Evolutionary conservation across 257 asterid genomes (phyloP).

Genomic region (Forsythia suspensa): DNA sequence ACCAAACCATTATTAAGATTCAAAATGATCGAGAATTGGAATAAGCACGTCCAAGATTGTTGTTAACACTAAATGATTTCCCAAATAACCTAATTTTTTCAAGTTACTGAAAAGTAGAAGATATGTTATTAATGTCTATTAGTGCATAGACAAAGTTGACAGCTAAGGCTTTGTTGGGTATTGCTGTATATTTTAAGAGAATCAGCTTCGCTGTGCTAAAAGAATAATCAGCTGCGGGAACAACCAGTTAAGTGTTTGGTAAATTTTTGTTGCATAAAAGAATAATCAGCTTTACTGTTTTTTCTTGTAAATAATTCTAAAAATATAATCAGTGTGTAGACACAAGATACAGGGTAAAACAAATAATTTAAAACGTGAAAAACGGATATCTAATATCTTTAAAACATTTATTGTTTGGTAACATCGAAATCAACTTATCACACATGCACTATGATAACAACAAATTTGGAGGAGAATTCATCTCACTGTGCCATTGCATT

Average conservation of each 20-base stretch:
- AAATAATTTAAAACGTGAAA: conserved; percentile 6
- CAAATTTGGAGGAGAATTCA: conserved; percentile 22
- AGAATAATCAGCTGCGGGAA: too few species aligned
- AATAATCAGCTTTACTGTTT: not conserved
- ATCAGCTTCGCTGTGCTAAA: too few species aligned
- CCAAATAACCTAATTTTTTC: not conserved
- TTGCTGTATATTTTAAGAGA: too few species aligned
- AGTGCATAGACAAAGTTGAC: conserved; percentile 1
- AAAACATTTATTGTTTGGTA: not conserved
- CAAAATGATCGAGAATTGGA: not conserved
- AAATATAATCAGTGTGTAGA: not conserved
- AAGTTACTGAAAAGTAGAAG: not conserved
- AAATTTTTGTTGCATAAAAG: too few species aligned
- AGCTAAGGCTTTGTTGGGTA: too few species aligned
- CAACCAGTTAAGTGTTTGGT: too few species aligned
- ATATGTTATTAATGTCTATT: not conserved
- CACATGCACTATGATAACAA: conserved; percentile 5
- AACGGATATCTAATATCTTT: not conserved
- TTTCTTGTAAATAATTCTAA: not conserved
- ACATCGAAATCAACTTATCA: not conserved
- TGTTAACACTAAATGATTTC: not conserved
- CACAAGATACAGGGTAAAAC: not conserved
- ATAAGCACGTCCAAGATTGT: not conserved
- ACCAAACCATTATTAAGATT: not conserved
- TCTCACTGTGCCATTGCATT: conserved; percentile 38